Evolutionary conservation across 106 monocot genomes (phyloP).

Genomic region (Iris macrosiphon): DNA sequence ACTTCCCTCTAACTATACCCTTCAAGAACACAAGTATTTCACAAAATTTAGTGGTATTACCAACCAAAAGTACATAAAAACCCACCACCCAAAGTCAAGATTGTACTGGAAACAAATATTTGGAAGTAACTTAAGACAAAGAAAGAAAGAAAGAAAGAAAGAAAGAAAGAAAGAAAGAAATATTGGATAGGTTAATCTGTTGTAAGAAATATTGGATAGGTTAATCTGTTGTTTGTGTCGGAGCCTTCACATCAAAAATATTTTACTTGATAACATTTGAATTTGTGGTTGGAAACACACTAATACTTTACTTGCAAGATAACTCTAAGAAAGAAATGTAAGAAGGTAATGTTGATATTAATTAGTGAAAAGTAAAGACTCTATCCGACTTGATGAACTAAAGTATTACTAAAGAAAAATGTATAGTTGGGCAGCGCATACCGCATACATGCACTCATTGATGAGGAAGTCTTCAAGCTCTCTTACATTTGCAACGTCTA

Average conservation of each 20-base stretch:
- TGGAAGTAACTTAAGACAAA: background rate
- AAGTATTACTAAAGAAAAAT: too few species aligned
- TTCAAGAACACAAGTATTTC: constrained; percentile 22
- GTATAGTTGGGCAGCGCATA: too few species aligned
- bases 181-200: too few species aligned
- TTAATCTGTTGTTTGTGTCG: background rate
- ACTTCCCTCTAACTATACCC: constrained; percentile 97
- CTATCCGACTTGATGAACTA: too few species aligned
- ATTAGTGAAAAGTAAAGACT: too few species aligned
- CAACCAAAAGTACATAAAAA: background rate
- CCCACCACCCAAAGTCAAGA: background rate
- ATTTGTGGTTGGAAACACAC: too few species aligned
- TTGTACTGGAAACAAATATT: background rate
- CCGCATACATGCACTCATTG: constrained; percentile 98
- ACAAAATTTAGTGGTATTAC: background rate
- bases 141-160: too few species aligned
- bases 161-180: too few species aligned
- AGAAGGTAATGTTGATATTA: too few species aligned
- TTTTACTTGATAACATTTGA: too few species aligned
- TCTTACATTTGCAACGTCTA: constrained; percentile 96
- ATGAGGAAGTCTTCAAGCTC: constrained; percentile 99
- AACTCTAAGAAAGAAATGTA: too few species aligned
- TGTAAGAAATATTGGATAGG: background rate
- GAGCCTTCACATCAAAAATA: constrained; percentile 4
- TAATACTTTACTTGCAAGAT: too few species aligned